These are phyloP conservation scores for Russula compacta DNA, from an alignment of 768 basidiomycete genomes.

Conservation along the genomic window DNA sequence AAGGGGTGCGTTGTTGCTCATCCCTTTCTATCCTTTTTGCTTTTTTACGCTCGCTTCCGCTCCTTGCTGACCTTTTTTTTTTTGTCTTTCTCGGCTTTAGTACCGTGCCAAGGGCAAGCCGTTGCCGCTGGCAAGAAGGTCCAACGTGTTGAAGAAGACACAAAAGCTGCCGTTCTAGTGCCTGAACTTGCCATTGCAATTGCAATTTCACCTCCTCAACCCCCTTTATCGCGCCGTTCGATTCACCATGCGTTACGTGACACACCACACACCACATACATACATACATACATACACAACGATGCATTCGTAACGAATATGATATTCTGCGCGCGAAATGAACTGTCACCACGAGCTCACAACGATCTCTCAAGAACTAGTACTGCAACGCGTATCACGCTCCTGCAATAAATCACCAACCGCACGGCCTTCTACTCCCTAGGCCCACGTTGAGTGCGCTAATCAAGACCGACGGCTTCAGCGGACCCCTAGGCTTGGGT, in stretches of 20 bases:
- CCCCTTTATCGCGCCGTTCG: background rate
- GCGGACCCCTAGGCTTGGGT: slow-evolving; percentile 4
- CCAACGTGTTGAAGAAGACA: slow-evolving; percentile 16
- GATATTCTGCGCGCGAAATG: slow-evolving; percentile 3
- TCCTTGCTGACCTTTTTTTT: background rate
- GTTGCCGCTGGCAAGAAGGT: slow-evolving; percentile 13
- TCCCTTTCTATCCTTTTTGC: too few relatives aligned
- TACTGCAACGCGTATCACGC: background rate
- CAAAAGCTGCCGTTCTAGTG: slow-evolving; percentile 19
- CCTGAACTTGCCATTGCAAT: background rate
- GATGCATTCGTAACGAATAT: background rate
- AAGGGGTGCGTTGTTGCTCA: slow-evolving; percentile 36
- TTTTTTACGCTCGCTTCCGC: too few relatives aligned
- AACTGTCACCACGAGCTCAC: background rate
- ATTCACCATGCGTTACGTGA: background rate
- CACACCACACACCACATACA: background rate
- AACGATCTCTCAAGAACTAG: background rate
- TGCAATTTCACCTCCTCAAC: background rate
- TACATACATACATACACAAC: background rate
- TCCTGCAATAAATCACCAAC: background rate
- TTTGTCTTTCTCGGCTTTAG: slow-evolving; percentile 4
- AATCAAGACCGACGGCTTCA: background rate
- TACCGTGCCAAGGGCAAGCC: slow-evolving; percentile 16
- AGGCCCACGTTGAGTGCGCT: background rate
- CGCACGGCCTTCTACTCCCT: background rate